Evolutionary conservation across 2,329 filamentous ascomycete species (phyloP).

Genomic region (Cryphonectria naterciae): DNA sequence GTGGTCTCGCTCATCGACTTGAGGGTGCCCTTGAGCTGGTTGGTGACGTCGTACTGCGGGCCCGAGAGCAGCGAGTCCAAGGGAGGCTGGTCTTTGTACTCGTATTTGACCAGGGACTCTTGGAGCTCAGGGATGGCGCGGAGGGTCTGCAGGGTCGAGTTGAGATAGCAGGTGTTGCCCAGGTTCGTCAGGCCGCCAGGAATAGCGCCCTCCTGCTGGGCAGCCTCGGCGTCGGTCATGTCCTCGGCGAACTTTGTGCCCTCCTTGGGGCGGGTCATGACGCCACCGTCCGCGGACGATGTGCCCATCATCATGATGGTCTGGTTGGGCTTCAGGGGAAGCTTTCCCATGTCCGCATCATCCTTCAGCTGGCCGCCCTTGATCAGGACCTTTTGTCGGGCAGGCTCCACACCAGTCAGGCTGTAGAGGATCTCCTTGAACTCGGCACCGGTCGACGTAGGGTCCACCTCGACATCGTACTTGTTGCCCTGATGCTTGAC

Average conservation of each 20-base stretch:
- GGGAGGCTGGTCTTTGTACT: conserved; percentile 46
- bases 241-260: conserved; percentile 90
- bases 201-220: conserved; percentile 79
- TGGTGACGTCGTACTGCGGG: conserved; percentile 72
- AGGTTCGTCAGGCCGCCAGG: conserved; percentile 89
- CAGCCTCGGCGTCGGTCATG: conserved; percentile 93
- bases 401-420: conserved; percentile 92
- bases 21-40: conserved; percentile 80
- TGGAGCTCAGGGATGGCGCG: conserved; percentile 90
- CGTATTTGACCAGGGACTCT: conserved; percentile 70
- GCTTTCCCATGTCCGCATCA: conserved; percentile 82
- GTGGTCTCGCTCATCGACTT: conserved; percentile 89
- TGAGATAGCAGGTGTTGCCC: conserved; percentile 98
- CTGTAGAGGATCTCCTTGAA: conserved; percentile 97
- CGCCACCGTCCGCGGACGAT: conserved; percentile 67
- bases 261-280: conserved; percentile 74
- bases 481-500: conserved; percentile 96
- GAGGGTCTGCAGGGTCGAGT: conserved; percentile 93
- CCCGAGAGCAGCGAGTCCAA: conserved; percentile 34
- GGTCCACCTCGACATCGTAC: conserved; percentile 90
- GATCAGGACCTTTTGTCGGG: conserved; percentile 93
- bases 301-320: conserved; percentile 97
- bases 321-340: conserved; percentile 85
- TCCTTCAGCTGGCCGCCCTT: conserved; percentile 96
- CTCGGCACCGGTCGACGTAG: conserved; percentile 81